A percentile compares a stretch with the other conserved stretches of the same genome.
Conservation (phyloP, 108 stramenopile genomes). For the Stephanodiscus minutulus region DNA sequence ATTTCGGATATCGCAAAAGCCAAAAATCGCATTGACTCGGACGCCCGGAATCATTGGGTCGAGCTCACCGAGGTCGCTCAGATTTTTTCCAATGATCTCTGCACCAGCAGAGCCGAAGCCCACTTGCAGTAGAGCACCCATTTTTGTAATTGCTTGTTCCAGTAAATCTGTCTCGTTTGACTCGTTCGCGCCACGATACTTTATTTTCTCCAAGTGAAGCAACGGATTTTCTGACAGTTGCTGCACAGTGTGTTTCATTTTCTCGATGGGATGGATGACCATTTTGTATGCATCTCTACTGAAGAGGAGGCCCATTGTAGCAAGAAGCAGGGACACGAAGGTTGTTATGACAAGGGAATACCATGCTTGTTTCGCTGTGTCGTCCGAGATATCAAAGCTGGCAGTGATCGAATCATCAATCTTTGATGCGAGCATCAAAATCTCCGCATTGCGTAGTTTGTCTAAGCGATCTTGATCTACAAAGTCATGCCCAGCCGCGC, state of each 20-base stretch:
- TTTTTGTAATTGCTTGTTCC: constrained; percentile 68
- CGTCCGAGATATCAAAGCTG: constrained; percentile 48
- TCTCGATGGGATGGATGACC: constrained; percentile 69
- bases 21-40: constrained; percentile 63
- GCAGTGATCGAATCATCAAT: constrained; percentile 24
- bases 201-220: constrained; percentile 49
- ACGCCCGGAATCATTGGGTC: constrained; percentile 73
- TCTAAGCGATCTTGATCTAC: constrained; percentile 36
- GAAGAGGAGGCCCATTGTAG: constrained; percentile 53
- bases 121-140: constrained; percentile 61
- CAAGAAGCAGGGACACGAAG: constrained; percentile 58
- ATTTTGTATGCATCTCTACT: constrained; percentile 65
- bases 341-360: constrained; percentile 41
- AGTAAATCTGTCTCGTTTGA: constrained; percentile 68
- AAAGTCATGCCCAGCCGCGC: constrained; percentile 29
- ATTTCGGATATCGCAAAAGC: constrained; percentile 72
- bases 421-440: constrained; percentile 33
- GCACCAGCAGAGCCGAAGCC: constrained; percentile 81
- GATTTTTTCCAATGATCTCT: constrained; percentile 68
- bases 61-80: constrained; percentile 51
- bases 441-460: constrained; percentile 33
- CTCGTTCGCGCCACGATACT: constrained; percentile 40
- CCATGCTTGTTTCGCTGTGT: constrained; percentile 39
- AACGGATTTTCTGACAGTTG: constrained; percentile 63
- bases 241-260: constrained; percentile 48